Evolutionary conservation across 768 basidiomycete species (phyloP).

Genomic region (Lactarius pseudohatsudake): DNA sequence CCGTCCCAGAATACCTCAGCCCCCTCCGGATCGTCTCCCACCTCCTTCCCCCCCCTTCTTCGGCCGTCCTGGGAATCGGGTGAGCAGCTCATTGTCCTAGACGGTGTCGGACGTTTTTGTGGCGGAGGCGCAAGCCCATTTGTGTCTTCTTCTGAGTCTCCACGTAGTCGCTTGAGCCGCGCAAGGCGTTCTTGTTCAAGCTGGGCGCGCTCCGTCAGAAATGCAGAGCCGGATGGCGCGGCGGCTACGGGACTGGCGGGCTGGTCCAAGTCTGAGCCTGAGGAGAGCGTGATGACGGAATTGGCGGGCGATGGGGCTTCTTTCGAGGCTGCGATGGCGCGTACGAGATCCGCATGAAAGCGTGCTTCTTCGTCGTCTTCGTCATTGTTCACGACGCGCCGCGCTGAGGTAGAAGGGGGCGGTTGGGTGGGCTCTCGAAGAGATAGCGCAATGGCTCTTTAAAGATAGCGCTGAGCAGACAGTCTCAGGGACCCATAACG

Average conservation of each 20-base stretch:
- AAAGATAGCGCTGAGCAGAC: background rate
- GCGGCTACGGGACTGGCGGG: slow-evolving; percentile 1
- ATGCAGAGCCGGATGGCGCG: slow-evolving; percentile 33
- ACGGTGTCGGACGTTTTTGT: slow-evolving; percentile 31
- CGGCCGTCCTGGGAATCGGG: background rate
- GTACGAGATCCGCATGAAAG: slow-evolving; percentile 47
- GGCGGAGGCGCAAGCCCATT: slow-evolving; percentile 27
- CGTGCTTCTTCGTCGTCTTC: slow-evolving; percentile 43
- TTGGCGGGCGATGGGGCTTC: slow-evolving; percentile 24
- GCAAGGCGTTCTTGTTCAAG: slow-evolving; percentile 76
- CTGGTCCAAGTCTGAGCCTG: slow-evolving; percentile 7
- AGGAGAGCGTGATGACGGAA: slow-evolving; percentile 27
- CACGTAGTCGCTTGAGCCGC: slow-evolving; percentile 59
- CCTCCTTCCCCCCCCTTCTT: slow-evolving; percentile 11
- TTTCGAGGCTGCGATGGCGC: slow-evolving; percentile 52
- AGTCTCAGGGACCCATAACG: background rate
- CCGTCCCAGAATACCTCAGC: slow-evolving; percentile 64
- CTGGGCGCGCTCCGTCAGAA: slow-evolving; percentile 71
- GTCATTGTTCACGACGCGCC: background rate
- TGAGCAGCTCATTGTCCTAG: background rate
- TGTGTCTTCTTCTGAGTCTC: slow-evolving; percentile 36
- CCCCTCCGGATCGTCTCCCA: background rate
- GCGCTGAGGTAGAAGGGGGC: background rate
- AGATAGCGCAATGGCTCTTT: slow-evolving; percentile 27
- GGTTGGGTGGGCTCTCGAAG: slow-evolving; percentile 13